phyloP scores from a whole-genome alignment of 257 asterid species.

The Linderniella brevidens region DNA sequence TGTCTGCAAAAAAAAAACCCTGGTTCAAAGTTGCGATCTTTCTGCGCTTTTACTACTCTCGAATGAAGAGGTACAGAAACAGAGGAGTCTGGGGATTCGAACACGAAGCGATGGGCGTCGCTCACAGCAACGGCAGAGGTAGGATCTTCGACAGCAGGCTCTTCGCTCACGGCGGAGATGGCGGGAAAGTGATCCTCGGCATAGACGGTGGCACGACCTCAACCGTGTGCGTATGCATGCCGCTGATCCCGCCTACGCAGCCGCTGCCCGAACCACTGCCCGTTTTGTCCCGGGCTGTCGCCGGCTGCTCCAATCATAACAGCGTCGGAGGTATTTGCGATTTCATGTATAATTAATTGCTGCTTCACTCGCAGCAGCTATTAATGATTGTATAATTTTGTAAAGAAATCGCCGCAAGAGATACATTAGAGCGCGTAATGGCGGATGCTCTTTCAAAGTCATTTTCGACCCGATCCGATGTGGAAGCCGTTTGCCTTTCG shows the following conservation, averaged over 20 bases:
- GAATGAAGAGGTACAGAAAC: too few species aligned
- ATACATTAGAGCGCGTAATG: conserved; percentile 56
- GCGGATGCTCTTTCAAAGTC: conserved; percentile 53
- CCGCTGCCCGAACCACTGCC: conserved; percentile 25
- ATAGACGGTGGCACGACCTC: conserved; percentile 51
- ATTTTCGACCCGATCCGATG: conserved; percentile 45
- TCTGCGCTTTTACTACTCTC: too few species aligned
- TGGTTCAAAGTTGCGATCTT: too few species aligned
- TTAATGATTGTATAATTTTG: neutral
- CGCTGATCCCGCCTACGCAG: conserved; percentile 31
- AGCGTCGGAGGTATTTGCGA: conserved; percentile 67
- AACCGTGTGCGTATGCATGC: conserved; percentile 72
- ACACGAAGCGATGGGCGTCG: too few species aligned
- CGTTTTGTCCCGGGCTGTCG: conserved; percentile 52
- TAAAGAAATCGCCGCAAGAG: conserved; percentile 63
- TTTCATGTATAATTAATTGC: neutral
- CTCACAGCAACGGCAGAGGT: too few species aligned
- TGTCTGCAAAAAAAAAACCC: too few species aligned
- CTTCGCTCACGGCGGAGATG: conserved; percentile 1
- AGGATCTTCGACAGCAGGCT: too few species aligned
- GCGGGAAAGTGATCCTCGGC: conserved; percentile 31
- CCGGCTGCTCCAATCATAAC: conserved; percentile 87
- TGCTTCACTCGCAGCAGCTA: too few species aligned
- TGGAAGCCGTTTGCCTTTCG: conserved; percentile 75
- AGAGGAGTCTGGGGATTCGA: too few species aligned